Evolutionary conservation across 306 rosid genomes (phyloP).

Genomic region (Lathyrus oleraceus): DNA sequence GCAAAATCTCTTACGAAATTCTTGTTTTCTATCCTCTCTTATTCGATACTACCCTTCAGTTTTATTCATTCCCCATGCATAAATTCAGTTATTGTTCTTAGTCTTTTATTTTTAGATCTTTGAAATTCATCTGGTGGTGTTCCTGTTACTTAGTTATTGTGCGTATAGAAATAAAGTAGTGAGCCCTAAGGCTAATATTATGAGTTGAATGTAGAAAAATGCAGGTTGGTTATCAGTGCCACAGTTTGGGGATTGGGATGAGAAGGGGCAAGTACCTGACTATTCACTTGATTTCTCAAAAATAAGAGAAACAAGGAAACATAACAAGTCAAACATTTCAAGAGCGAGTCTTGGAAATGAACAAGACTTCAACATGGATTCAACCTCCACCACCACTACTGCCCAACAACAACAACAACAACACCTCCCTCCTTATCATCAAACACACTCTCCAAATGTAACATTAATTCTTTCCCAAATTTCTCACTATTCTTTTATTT

Average conservation of each 20-base stretch:
- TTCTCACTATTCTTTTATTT: constrained; percentile 5
- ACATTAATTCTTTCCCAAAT: constrained; percentile 39
- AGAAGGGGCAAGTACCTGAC: constrained; percentile 83
- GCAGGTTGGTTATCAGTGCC: constrained; percentile 91
- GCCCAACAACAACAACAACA: constrained; percentile 37
- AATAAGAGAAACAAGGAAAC: constrained; percentile 92
- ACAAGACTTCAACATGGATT: constrained; percentile 64
- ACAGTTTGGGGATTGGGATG: constrained; percentile 99
- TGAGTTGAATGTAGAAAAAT: constrained; percentile 52
- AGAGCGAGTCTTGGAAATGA: constrained; percentile 96
- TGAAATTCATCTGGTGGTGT: neutral
- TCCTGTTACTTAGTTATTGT: too few species aligned
- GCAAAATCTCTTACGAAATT: neutral
- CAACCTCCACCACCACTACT: constrained; percentile 48
- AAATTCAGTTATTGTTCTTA: neutral
- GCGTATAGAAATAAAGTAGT: neutral
- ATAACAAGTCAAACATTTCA: constrained; percentile 80
- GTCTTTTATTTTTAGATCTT: constrained; percentile 22
- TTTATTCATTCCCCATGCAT: neutral
- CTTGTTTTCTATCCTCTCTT: neutral
- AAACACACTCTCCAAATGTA: constrained; percentile 78
- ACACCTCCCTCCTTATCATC: constrained; percentile 55
- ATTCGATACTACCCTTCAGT: too few species aligned
- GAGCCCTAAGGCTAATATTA: neutral
- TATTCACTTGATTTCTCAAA: constrained; percentile 95